Evolutionary conservation across 2,329 filamentous ascomycete species (phyloP), one percentile per base, ranked within the genome.

Genomic region (Teratosphaeria epicoccoides): DNA sequence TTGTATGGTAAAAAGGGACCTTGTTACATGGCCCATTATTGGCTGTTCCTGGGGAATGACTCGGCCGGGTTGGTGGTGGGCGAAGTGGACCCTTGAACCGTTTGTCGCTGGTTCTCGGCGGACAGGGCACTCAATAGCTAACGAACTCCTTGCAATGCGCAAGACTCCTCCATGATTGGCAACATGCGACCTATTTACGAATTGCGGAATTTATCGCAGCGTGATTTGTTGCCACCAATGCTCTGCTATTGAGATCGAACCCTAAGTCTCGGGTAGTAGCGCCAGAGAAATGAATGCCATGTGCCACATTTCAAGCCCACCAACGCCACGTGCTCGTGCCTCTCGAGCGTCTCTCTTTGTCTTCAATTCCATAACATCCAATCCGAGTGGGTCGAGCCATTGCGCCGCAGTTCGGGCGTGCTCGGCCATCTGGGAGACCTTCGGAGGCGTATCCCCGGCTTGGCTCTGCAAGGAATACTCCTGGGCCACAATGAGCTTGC

Each of bases 401-500:
- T 46, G 25, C 45, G 47, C 47, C 9, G 47, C 43, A 22, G 46
- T 25, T 40, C 25, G 10, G 20, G 29, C 24, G 10, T 50, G 40
- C 11, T 50, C 51, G n/a, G 46, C 47, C 29, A 49, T 17, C 22
- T 46, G 24, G 12, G 23, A 17, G 14, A 44, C 22, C 22, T 44
- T 51, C 14, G 23, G 23, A 6, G 20, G 11, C 28, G 7, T 46
- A 11, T n/a, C 49, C 20, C 24, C 26, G 11, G 47, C 24, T 24
- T 47, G 33, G 4, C 45, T 23, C 20, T 50, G 26, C 26, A 43
- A 24, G 25, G 17, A 14, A 46, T 52, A 47, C 17, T 56, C 55
- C 24, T 53, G 55, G n/a, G 52, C 22, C 0, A 60, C 54, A 6
- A 65, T 59, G 4, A 73, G 58, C 37, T 66, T 61, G 33, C 68